A percentile compares a stretch with the other conserved stretches of the same genome.
These are phyloP conservation scores for Carallia pectinifolia DNA, from an alignment of 345 rosid genomes.

Conservation along the genomic window DNA sequence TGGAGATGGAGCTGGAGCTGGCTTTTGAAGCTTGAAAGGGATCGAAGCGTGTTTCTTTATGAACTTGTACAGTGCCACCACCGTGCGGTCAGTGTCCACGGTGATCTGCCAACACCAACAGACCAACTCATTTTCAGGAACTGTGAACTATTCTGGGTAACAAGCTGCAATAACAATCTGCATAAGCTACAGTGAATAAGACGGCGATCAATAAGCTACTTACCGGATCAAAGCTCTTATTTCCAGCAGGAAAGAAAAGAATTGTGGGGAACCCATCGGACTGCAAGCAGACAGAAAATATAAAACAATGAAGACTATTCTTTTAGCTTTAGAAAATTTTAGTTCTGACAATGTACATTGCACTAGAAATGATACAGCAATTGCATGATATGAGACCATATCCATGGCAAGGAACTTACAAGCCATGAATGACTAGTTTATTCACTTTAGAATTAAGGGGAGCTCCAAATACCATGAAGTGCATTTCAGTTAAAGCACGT, in stretches of 20 bases:
- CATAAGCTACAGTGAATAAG: background rate
- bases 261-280: slow-evolving; percentile 95
- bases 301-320: background rate
- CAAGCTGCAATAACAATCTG: background rate
- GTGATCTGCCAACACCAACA: slow-evolving; percentile 50
- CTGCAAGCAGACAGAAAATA: slow-evolving; percentile 36
- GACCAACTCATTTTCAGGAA: background rate
- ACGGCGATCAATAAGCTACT: slow-evolving; percentile 17
- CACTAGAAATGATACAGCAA: background rate
- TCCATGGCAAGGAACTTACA: too few relatives aligned
- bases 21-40: slow-evolving; percentile 93
- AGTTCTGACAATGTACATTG: background rate
- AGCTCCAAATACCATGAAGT: too few relatives aligned
- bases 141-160: too few relatives aligned
- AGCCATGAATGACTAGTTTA: too few relatives aligned
- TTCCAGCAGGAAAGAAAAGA: slow-evolving; percentile 96
- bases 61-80: slow-evolving; percentile 90
- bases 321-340: background rate
- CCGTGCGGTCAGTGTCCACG: slow-evolving; percentile 87
- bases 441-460: too few relatives aligned
- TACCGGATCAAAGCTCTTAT: slow-evolving; percentile 96
- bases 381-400: background rate
- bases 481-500: too few relatives aligned
- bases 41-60: slow-evolving; percentile 82
- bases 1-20: slow-evolving; percentile 48